A percentile compares a stretch with the other conserved stretches of the same genome.
Conservation (phyloP, 352 stramenopile genomes). For the Globisporangium parvum region DNA sequence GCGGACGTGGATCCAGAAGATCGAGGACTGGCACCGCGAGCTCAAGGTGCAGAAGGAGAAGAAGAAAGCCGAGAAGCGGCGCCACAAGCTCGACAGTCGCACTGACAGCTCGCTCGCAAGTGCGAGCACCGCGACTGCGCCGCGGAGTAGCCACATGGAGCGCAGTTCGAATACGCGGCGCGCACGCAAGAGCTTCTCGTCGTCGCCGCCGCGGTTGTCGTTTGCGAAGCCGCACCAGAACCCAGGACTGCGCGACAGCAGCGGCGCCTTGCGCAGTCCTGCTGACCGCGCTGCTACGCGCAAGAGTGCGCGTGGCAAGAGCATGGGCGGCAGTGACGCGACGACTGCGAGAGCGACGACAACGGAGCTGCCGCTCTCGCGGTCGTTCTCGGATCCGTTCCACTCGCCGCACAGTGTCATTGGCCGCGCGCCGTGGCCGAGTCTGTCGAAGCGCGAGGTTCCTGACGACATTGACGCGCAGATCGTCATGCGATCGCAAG, state of each 20-base stretch:
- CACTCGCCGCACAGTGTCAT: constrained; percentile 37
- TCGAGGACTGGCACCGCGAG: constrained; percentile 80
- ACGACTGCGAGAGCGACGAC: constrained; percentile 13
- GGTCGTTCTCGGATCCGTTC: constrained; percentile 63
- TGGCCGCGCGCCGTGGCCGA: constrained; percentile 23
- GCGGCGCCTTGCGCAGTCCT: constrained; percentile 9
- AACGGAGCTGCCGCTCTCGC: constrained; percentile 27
- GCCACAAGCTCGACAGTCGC: constrained; percentile 38
- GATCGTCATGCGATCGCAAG: constrained; percentile 45
- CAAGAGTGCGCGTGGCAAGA: constrained; percentile 1
- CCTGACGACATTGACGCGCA: constrained; percentile 31
- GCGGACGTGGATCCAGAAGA: constrained; percentile 69
- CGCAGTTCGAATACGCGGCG: constrained; percentile 19
- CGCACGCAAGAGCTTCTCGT: constrained; percentile 16
- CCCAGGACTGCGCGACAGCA: constrained; percentile 6
- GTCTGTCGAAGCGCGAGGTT: constrained; percentile 18
- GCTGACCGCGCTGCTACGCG: constrained; percentile 3
- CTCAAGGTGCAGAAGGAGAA: constrained; percentile 74
- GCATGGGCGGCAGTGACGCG: constrained; percentile 5
- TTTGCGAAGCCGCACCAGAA: constrained; percentile 11
- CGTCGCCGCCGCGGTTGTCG: constrained; percentile 10
- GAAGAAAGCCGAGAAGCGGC: constrained; percentile 67
- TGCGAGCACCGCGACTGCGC: constrained; percentile 10
- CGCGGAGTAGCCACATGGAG: constrained; percentile 18
- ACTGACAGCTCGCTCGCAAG: constrained; percentile 22